phyloP scores from a whole-genome alignment of 805 yeast species.

The Starmerella bombicola region DNA sequence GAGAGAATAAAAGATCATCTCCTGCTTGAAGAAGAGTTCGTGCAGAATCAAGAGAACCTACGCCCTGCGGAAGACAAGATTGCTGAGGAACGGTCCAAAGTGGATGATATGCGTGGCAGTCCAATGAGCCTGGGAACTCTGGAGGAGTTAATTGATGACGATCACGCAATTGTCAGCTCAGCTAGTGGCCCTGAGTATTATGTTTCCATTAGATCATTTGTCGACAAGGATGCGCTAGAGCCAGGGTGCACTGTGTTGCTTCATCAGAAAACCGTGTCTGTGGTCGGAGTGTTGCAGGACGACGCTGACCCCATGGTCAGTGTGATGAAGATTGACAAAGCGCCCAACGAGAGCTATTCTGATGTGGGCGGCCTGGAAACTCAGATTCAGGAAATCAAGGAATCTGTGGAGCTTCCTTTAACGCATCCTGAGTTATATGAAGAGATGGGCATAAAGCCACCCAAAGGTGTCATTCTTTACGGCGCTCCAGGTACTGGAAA shows the following conservation, averaged over 20 bases:
- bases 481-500: constrained; percentile 99
- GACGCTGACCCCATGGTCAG: constrained; percentile 97
- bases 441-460: constrained; percentile 98
- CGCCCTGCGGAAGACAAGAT: constrained; percentile 95
- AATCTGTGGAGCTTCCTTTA: constrained; percentile 87
- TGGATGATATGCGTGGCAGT: constrained; percentile 89
- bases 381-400: constrained; percentile 96
- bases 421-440: constrained; percentile 95
- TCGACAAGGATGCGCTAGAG: constrained; percentile 87
- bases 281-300: constrained; percentile 97
- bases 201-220: constrained; percentile 90
- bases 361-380: constrained; percentile 94
- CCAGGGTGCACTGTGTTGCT: constrained; percentile 93
- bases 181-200: constrained; percentile 96
- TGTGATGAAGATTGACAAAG: constrained; percentile 94
- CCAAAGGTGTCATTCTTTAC: constrained; percentile 91
- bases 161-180: constrained; percentile 94
- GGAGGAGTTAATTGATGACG: constrained; percentile 96
- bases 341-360: constrained; percentile 92
- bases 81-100: constrained; percentile 88
- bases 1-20: constrained; percentile 95
- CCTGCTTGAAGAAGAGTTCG: constrained; percentile 88
- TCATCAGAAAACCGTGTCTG: constrained; percentile 89
- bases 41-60: constrained; percentile 83
- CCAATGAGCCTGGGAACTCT: constrained; percentile 94